These are phyloP conservation scores for Colletotrichum noveboracense DNA, from an alignment of 2,329 filamentous ascomycete genomes.

Conservation along the genomic window DNA sequence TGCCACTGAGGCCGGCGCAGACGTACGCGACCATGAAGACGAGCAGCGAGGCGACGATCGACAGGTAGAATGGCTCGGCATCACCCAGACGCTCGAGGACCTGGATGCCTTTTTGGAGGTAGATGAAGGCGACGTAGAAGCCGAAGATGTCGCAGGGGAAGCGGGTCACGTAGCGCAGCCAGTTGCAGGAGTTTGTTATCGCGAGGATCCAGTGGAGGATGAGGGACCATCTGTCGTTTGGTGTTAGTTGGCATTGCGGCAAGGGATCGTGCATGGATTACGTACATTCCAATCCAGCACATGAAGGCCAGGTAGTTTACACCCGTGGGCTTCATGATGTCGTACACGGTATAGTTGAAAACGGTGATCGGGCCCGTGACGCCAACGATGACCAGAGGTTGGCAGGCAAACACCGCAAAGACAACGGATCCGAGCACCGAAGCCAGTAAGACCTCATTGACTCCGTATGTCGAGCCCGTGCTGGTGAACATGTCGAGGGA, in stretches of 20 bases:
- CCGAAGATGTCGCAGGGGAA: conserved; percentile 95
- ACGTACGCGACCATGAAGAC: conserved; percentile 80
- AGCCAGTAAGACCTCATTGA: conserved; percentile 88
- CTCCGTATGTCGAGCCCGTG: conserved; percentile 82
- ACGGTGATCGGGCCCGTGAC: conserved; percentile 93
- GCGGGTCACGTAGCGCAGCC: conserved; percentile 84
- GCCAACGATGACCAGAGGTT: conserved; percentile 89
- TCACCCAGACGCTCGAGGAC: conserved; percentile 78
- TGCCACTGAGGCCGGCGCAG: conserved; percentile 73
- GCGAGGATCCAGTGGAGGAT: conserved; percentile 86
- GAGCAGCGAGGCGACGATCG: conserved; percentile 76
- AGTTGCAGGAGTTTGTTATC: conserved; percentile 86
- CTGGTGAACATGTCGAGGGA: conserved; percentile 94
- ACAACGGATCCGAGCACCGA: conserved; percentile 84
- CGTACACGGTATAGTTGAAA: conserved; percentile 93
- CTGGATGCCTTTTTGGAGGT: conserved; percentile 89
- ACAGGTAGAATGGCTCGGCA: conserved; percentile 75
- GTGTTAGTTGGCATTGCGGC: background rate
- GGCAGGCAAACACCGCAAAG: conserved; percentile 79
- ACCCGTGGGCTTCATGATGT: conserved; percentile 79
- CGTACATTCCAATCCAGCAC: conserved; percentile 85
- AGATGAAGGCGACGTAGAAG: conserved; percentile 92
- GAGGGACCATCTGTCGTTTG: conserved; percentile 70
- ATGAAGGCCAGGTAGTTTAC: conserved; percentile 89
- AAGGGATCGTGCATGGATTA: background rate